phyloP scores from a whole-genome alignment of 2,329 filamentous ascomycete genomes.

The Aspergillus viridinutans region DNA sequence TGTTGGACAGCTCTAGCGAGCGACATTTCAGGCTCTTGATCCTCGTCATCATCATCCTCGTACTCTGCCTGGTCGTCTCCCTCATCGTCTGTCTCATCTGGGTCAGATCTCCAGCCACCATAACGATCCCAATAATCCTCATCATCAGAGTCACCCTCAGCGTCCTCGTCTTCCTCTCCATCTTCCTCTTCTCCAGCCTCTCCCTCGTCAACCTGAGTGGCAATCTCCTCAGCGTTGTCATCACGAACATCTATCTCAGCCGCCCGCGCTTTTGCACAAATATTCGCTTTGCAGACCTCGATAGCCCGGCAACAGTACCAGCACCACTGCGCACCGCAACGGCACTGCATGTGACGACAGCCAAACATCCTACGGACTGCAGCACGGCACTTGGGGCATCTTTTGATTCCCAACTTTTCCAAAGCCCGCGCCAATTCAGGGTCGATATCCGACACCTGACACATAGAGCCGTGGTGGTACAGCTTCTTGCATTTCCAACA shows the following conservation, averaged over 20 bases:
- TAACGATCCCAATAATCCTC: background rate
- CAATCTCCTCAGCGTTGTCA: background rate
- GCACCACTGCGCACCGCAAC: conserved; percentile 50
- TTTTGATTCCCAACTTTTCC: conserved; percentile 45
- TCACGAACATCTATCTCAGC: background rate
- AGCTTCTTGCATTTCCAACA: conserved; percentile 44
- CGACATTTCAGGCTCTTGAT: background rate
- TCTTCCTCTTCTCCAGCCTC: background rate
- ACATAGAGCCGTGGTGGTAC: conserved; percentile 31
- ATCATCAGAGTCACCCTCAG: no score
- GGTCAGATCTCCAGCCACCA: background rate
- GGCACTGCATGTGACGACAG: conserved; percentile 47
- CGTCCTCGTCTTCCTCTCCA: background rate
- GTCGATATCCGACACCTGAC: conserved; percentile 31
- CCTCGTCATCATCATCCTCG: background rate
- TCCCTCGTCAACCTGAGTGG: background rate
- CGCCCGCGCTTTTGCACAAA: conserved; percentile 7
- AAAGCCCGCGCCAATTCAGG: conserved; percentile 33
- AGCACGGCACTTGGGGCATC: conserved; percentile 48
- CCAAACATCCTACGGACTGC: conserved; percentile 48
- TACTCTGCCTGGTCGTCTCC: background rate
- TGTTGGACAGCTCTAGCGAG: background rate
- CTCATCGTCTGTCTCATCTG: background rate
- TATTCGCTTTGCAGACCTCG: conserved; percentile 24
- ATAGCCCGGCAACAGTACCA: conserved; percentile 40